Percentiles rank a stretch among this genome's conserved stretches.
phyloP scores from a whole-genome alignment of 228 moss, liverwort and hornwort species.

The Sphagnum magellanicum region DNA sequence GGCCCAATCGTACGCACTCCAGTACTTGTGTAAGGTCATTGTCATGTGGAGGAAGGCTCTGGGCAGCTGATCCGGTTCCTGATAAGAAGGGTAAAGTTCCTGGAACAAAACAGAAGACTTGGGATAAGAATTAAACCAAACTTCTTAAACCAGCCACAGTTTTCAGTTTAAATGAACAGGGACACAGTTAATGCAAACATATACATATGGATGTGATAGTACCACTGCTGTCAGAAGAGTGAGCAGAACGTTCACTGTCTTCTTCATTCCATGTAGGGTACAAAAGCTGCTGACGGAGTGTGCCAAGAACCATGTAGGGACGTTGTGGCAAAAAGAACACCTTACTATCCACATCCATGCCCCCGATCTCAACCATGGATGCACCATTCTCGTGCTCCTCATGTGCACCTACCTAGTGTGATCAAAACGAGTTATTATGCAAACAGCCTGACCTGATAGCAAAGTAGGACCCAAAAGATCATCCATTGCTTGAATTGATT shows the following conservation, averaged over 20 bases:
- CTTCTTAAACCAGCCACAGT: too few relatives aligned
- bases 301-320: constrained; percentile 73
- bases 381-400: constrained; percentile 23
- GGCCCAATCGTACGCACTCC: constrained; percentile 61
- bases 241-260: constrained; percentile 12
- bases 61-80: constrained; percentile 27
- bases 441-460: background rate
- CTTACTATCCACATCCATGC: constrained; percentile 26
- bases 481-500: too few relatives aligned
- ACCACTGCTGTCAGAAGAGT: background rate
- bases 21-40: constrained; percentile 49
- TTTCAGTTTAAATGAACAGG: too few relatives aligned
- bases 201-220: background rate
- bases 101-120: constrained; percentile 3
- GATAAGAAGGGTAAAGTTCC: constrained; percentile 47
- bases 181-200: too few relatives aligned
- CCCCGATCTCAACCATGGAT: constrained; percentile 17
- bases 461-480: background rate
- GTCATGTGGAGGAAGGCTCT: constrained; percentile 56
- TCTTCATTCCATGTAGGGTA: constrained; percentile 66
- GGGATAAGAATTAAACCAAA: background rate
- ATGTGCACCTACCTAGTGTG: constrained; percentile 21
- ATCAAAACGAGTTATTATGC: background rate
- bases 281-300: constrained; percentile 67
- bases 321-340: constrained; percentile 69